phyloP scores from a whole-genome alignment of 2,329 filamentous ascomycete species.

The Aspergillus fijiensis region DNA sequence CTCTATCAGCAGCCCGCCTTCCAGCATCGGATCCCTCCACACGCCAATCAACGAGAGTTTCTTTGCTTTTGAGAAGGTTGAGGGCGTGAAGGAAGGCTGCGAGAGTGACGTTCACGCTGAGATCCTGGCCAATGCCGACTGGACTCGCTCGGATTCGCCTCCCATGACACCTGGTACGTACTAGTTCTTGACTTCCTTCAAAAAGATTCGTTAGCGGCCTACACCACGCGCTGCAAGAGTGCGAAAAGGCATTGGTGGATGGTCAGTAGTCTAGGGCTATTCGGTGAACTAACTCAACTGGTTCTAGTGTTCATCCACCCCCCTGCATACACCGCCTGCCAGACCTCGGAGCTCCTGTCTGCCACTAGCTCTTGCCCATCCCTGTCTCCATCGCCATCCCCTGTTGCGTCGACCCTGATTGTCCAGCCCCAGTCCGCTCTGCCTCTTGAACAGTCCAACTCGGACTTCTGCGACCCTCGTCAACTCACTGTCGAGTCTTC shows the following conservation, averaged over 20 bases:
- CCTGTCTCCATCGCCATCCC: conserved; percentile 81
- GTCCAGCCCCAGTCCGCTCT: conserved; percentile 72
- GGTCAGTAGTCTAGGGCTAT: conserved; percentile 17
- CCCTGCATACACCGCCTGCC: conserved; percentile 62
- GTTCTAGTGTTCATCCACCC: conserved; percentile 64
- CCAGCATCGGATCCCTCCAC: conserved; percentile 71
- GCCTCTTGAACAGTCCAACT: conserved; percentile 63
- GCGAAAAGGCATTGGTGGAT: not conserved
- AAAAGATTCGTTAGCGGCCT: not conserved
- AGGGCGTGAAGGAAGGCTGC: conserved; percentile 68
- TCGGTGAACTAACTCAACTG: conserved; percentile 26
- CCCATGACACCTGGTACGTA: conserved; percentile 87
- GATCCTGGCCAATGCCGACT: conserved; percentile 71
- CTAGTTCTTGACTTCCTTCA: not conserved
- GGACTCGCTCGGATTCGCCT: conserved; percentile 74
- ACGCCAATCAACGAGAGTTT: conserved; percentile 82
- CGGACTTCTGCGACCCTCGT: conserved; percentile 88
- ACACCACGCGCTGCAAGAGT: conserved; percentile 11
- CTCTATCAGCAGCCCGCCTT: conserved; percentile 78
- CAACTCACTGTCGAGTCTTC: conserved; percentile 71
- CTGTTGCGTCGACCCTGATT: conserved; percentile 68
- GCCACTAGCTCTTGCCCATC: conserved; percentile 71
- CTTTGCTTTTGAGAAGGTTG: conserved; percentile 67
- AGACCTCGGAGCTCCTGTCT: conserved; percentile 69
- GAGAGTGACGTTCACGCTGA: conserved; percentile 71